phyloP scores from a whole-genome alignment of 2,329 filamentous ascomycete species.

The Gnomoniopsis smithogilvyi region DNA sequence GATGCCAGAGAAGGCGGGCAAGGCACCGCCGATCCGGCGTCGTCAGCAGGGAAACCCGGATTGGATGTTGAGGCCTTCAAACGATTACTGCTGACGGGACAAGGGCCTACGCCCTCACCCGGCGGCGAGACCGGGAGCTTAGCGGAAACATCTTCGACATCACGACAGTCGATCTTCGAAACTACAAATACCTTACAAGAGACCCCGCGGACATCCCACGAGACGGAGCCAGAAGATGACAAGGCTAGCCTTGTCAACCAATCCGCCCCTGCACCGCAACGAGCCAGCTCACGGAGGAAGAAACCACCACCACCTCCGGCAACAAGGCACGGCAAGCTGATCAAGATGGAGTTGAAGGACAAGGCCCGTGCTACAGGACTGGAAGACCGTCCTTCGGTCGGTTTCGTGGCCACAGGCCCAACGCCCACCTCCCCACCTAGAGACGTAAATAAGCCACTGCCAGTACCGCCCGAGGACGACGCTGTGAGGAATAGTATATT shows the following conservation, averaged over 20 bases:
- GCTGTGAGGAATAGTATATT: conserved; percentile 50
- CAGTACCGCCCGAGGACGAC: conserved; percentile 48
- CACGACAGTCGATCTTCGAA: conserved; percentile 58
- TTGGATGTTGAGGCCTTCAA: conserved; percentile 79
- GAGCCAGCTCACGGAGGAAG: conserved; percentile 48
- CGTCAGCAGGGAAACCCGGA: conserved; percentile 38
- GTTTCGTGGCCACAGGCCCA: conserved; percentile 15
- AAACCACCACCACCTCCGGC: conserved; percentile 69
- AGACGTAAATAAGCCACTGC: conserved; percentile 61
- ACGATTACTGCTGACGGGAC: conserved; percentile 71
- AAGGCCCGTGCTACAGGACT: conserved; percentile 24
- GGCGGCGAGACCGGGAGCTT: conserved; percentile 44
- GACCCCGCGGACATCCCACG: conserved; percentile 57
- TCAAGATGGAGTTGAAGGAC: conserved; percentile 46
- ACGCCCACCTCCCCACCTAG: conserved; percentile 31
- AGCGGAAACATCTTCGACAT: conserved; percentile 57
- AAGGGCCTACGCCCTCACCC: conserved; percentile 35
- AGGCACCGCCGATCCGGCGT: conserved; percentile 23
- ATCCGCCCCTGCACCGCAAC: conserved; percentile 22
- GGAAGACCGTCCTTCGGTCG: conserved; percentile 10
- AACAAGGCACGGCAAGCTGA: conserved; percentile 74
- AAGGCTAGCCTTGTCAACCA: conserved; percentile 31
- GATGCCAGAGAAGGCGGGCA: conserved; percentile 27
- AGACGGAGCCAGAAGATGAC: conserved; percentile 49
- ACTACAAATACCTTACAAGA: conserved; percentile 32